Evolutionary conservation across 2,329 filamentous ascomycete genomes (phyloP), one percentile per base, ranked within the genome.

Genomic region (Westerdykella sp.): DNA sequence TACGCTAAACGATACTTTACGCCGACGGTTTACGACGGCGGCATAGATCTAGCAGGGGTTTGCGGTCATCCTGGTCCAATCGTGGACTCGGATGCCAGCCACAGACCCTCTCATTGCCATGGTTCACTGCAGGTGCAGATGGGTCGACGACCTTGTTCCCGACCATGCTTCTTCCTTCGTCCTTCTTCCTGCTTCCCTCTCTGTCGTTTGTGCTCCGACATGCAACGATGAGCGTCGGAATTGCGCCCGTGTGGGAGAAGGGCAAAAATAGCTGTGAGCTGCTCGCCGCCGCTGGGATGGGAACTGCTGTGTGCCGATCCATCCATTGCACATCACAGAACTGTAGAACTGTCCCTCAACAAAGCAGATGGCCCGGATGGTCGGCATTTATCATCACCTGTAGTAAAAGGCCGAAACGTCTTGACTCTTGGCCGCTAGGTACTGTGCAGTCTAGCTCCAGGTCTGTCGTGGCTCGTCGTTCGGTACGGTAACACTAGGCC

Each of bases 1-100:
- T 21, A 21, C 18, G 18, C 18, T 21, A 38, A 37, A 45, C 38
- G 47, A 42, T 47, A 41, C 45, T 49, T 48, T 53, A 48, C 47
- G 43, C 41, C 44, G 37, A 44, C 50, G 45, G 48, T 49, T 59
- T 51, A 48, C 25, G 42, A 41, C 44, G 43, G 43, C 40, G 41
- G 32, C 42, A 40, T 35, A 40, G 49, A 50, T 45, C 43, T 25
- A 25, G 41, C 55, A 58, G 48, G 55, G 51, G 50, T 21, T 47
- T 35, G 23, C 23, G 25, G 25, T 3, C 9, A 23, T 32, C 2
- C 34, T 11, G 5, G 22, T 18, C 12, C 18, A n/a, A 22, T 18
- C 21, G 28, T 34, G 4, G 5, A 4, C 18, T 4, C 4, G 4
- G 28, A 28, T 9, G 39, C 39, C 40, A 25, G 13, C 39, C 30